Evolutionary conservation across 768 basidiomycete species (phyloP).

Genomic region (Multifurca ochricompacta): DNA sequence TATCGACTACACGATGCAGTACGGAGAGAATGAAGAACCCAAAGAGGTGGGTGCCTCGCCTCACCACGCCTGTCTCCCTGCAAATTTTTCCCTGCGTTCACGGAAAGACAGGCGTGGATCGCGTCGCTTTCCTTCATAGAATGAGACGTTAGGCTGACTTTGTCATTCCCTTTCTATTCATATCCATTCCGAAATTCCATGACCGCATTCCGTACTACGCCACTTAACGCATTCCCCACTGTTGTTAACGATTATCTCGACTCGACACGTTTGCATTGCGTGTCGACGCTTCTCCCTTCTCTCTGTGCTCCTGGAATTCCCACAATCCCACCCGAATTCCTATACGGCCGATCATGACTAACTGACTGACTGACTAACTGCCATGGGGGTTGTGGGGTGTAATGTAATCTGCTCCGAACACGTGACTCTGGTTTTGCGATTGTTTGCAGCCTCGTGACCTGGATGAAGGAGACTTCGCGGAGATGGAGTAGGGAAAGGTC

Average conservation of each 20-base stretch:
- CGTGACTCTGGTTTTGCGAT: constrained; percentile 1
- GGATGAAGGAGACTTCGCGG: constrained; percentile 87
- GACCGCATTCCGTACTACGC: constrained; percentile 6
- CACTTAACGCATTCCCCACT: constrained; percentile 7
- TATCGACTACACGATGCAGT: constrained; percentile 97
- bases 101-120: constrained; percentile 7
- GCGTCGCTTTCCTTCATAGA: constrained; percentile 9
- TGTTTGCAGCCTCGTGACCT: constrained; percentile 71
- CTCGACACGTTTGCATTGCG: not conserved
- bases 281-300: not conserved
- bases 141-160: constrained; percentile 7
- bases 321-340: not conserved
- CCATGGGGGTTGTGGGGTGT: not conserved
- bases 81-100: not conserved
- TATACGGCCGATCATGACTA: no score
- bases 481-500: constrained; percentile 46
- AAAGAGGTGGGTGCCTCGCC: constrained; percentile 56
- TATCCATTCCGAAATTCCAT: not conserved
- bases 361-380: no score
- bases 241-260: constrained; percentile 11
- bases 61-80: constrained; percentile 3
- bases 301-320: not conserved
- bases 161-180: constrained; percentile 6
- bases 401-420: not conserved
- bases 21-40: constrained; percentile 97